Percentiles rank a stretch among this genome's conserved stretches.
Evolutionary conservation across 2,329 filamentous ascomycete genomes (phyloP).

Genomic region (Daldinia sp.): DNA sequence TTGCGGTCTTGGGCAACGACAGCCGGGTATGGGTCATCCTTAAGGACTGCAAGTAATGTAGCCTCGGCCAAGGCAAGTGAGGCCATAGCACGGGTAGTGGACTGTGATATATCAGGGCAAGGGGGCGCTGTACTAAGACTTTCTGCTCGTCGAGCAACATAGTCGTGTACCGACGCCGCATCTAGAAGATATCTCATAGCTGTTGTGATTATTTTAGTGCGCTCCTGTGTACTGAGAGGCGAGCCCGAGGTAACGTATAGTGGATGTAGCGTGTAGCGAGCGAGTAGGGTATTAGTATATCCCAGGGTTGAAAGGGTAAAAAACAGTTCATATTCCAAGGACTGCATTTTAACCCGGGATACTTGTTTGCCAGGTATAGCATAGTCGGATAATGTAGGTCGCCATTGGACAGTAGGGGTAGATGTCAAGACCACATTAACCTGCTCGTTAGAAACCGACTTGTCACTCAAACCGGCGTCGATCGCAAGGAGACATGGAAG

Average conservation of each 20-base stretch:
- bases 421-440: conserved; percentile 72
- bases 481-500: conserved; percentile 84
- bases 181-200: conserved; percentile 82
- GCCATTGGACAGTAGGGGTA: conserved; percentile 78
- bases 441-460: conserved; percentile 62
- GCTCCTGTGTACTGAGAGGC: conserved; percentile 69
- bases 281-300: conserved; percentile 75
- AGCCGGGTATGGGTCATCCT: conserved; percentile 92
- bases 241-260: conserved; percentile 73
- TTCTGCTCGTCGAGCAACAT: conserved; percentile 68
- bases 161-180: conserved; percentile 79
- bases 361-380: conserved; percentile 70
- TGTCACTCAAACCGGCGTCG: conserved; percentile 72
- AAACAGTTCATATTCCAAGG: conserved; percentile 82
- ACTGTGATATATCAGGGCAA: conserved; percentile 62
- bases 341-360: conserved; percentile 72
- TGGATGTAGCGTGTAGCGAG: conserved; percentile 75
- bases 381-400: conserved; percentile 76
- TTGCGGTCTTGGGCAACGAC: conserved; percentile 84
- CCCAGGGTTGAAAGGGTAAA: conserved; percentile 82
- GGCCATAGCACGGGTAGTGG: conserved; percentile 64
- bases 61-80: conserved; percentile 84
- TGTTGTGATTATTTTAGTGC: conserved; percentile 72
- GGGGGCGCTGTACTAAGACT: conserved; percentile 52
- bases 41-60: conserved; percentile 86